Base-by-base conservation (phyloP, 2,329 filamentous ascomycete species). In the Alternaria tenuissima region DNA sequence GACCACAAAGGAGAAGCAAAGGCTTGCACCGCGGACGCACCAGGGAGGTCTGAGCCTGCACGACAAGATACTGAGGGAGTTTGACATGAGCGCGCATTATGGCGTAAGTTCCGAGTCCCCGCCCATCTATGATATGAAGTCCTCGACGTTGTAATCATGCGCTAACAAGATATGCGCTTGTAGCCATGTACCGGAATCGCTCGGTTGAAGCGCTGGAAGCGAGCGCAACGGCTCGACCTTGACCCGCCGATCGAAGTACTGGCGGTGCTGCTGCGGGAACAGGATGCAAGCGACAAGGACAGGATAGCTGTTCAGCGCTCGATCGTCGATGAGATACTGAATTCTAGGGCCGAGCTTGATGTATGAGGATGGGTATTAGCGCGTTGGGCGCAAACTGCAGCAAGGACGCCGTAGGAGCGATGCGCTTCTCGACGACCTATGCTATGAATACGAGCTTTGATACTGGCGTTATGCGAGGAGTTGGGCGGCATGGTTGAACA, bases 31-130 rank as follows among this genome's bases (percentile, higher is more conserved):
- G 42, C 82, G 90, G 69, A 88, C 96, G 36, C 95, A 98, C 73
- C 93, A 96, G 79, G 79, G 89, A 70, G 89, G 84, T 3, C 75
- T 98, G 68, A 85, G 83, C 11, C 67, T 91, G 46, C 85, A 90
- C 57, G 94, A 98, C 84, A 97, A 94, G 83, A 88, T 98, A 26
- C 79, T 98, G 71, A 85, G 94, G 64, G 92, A 97, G 76, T 99
- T 95, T 80, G 95, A 99, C 77, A 90, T 96, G 67, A 95, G 90
- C 73, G 92, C 87, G 61, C 92, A 97, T 72, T 99, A 92, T 77
- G 95, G 95, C 57, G 93, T 96, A 87, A 82, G 91, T 67, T 24
- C 54, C 20, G n/a, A 24, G 39, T 24, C 39, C 39, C 38, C 16
- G 22, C 22, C 22, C 22, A 1, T 24, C 22, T 24, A 46, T 32